Percentiles rank a stretch among this genome's conserved stretches.
These are phyloP conservation scores for Athelia psychrophila DNA, from an alignment of 1,284 basidiomycete species.

Conservation along the genomic window DNA sequence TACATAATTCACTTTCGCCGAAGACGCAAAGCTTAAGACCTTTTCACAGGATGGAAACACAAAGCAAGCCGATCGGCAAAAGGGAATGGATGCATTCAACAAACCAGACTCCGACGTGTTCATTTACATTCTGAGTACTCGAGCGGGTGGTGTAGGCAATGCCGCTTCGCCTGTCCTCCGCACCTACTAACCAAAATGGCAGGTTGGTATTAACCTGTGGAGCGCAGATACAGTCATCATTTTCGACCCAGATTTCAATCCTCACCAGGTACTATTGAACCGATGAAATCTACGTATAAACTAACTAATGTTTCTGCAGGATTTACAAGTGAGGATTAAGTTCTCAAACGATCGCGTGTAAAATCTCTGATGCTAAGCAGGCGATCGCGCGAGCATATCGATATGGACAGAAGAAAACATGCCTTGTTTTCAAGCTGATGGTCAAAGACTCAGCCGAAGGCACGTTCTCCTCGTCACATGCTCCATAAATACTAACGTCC, in stretches of 20 bases:
- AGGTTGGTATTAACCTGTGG: conserved; percentile 90
- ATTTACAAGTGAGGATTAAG: conserved; percentile 57
- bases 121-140: conserved; percentile 90
- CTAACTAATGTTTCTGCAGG: conserved; percentile 34
- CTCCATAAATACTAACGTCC: neutral
- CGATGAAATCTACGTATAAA: neutral
- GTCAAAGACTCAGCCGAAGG: conserved; percentile 88
- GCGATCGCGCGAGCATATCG: conserved; percentile 90
- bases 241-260: conserved; percentile 93
- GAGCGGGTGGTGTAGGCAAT: conserved; percentile 74
- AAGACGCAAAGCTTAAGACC: neutral
- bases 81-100: conserved; percentile 94
- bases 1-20: conserved; percentile 37
- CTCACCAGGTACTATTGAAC: conserved; percentile 67
- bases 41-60: conserved; percentile 81
- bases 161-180: conserved; percentile 2
- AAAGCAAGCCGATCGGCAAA: conserved; percentile 85
- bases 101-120: conserved; percentile 83
- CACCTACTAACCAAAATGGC: conserved; percentile 25
- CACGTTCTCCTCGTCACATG: conserved; percentile 20
- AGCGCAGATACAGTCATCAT: conserved; percentile 91
- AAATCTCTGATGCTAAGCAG: conserved; percentile 33
- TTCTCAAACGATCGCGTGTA: neutral
- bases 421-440: conserved; percentile 91
- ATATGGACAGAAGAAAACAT: conserved; percentile 79